phyloP scores from a whole-genome alignment of 1,284 basidiomycete species.

The Trametes polyzona region DNA sequence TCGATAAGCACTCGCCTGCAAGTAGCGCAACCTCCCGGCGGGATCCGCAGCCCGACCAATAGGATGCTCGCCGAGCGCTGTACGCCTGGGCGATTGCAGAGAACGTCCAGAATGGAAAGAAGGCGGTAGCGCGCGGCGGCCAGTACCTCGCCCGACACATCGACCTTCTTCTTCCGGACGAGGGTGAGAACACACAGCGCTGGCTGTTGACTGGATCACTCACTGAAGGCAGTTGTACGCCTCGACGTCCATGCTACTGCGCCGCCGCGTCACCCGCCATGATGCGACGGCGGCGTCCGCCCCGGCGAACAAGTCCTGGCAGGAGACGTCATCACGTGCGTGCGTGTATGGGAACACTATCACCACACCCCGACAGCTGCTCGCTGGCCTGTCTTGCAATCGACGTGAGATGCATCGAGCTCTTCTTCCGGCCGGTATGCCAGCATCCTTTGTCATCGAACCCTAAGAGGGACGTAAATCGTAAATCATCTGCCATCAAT shows the following conservation, averaged over 20 bases:
- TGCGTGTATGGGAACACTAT: neutral
- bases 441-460: slow-evolving; percentile 16
- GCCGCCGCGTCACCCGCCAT: neutral
- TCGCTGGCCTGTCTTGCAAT: neutral
- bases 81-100: neutral
- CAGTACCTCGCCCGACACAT: slow-evolving; percentile 6
- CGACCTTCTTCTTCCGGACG: slow-evolving; percentile 1
- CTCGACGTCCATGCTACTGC: neutral
- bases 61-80: neutral
- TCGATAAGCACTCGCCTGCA: neutral
- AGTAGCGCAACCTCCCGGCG: neutral
- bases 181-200: neutral
- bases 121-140: neutral
- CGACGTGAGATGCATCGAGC: neutral
- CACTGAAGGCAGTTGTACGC: neutral
- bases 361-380: neutral
- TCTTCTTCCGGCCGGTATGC: slow-evolving; percentile 8
- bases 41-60: neutral
- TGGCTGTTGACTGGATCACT: slow-evolving; percentile 9
- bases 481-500: slow-evolving; percentile 2
- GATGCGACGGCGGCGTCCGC: neutral
- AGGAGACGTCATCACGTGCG: neutral
- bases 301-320: neutral
- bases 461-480: slow-evolving; percentile 1
- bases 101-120: slow-evolving; percentile 5